These are phyloP conservation scores for Lobosporangium transversale DNA, from an alignment of 192 early-diverging fungal species.

Conservation along the genomic window DNA sequence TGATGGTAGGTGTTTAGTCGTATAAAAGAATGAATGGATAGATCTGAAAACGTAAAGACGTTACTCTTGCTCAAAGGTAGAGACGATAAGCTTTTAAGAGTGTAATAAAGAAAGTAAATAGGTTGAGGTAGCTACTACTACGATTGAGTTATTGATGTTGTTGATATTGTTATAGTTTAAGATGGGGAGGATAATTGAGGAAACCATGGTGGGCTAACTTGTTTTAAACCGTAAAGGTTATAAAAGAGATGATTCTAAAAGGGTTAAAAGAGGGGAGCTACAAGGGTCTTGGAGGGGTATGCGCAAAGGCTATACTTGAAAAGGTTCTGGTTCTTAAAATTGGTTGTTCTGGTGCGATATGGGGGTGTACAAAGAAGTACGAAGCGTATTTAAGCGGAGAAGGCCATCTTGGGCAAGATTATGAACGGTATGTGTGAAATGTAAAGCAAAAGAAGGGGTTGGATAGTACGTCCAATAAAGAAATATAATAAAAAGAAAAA, in stretches of 20 bases:
- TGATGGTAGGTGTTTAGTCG: not conserved
- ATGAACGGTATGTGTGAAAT: not conserved
- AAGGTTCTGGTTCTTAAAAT: constrained; percentile 1
- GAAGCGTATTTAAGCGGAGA: constrained; percentile 49
- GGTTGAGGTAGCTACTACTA: constrained; percentile 20
- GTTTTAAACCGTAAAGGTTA: constrained; percentile 38
- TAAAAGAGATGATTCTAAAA: constrained; percentile 11
- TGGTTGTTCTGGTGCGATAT: constrained; percentile 34
- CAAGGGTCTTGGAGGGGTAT: constrained; percentile 7
- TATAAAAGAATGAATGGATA: constrained; percentile 10
- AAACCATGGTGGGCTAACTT: constrained; percentile 45
- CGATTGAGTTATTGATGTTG: constrained; percentile 13
- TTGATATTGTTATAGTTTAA: constrained; percentile 22
- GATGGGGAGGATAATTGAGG: constrained; percentile 39
- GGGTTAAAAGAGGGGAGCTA: constrained; percentile 14
- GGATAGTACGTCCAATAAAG: constrained; percentile 46
- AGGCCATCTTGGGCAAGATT: constrained; percentile 44
- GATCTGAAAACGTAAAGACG: no score
- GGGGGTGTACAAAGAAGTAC: constrained; percentile 35
- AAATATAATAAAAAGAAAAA: constrained; percentile 9
- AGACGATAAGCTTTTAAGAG: constrained; percentile 22
- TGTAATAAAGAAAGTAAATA: constrained; percentile 40
- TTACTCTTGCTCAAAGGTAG: no score
- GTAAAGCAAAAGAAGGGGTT: not conserved
- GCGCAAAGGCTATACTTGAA: constrained; percentile 3